Base-by-base conservation (phyloP, 208 protist species). In the Leishmania guyanensis region DNA sequence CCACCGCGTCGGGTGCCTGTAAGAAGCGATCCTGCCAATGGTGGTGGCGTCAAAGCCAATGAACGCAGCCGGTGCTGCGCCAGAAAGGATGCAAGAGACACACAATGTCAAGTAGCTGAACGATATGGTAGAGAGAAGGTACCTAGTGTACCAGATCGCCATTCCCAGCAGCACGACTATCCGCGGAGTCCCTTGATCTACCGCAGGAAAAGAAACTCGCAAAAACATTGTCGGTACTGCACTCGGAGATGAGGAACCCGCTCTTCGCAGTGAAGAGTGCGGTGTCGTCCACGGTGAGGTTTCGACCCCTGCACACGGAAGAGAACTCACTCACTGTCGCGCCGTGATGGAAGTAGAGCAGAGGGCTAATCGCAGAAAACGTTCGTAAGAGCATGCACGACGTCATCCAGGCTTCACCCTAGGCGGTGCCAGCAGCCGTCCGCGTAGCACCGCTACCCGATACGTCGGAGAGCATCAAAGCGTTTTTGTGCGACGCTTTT, bases 331-430 rank as follows among this genome's bases (percentile, higher is more conserved):
- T 90, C 12, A 86, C 79, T 3, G 92, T 88, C 2, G 91, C 91
- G 46, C 94, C 94, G 39, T 92, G 86, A 79, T 98, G 93, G 78
- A 94, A 97, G 83, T 96, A 98, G 0, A 91, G 93, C 33, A 98
- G 78, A 68, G 97, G 95, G 82, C 95, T 97, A 17, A 95, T 76
- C 2, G 83, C 56, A 0, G 88, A 91, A 75, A 97, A 95, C n/a
- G 89, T 77, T 62, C 83, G 29, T 9, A 94, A 85, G 33, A 94
- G 86, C 33, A 83, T 50, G 16, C 70, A 36, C 16, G 85, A 72
- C 22, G 77, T 72, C 71, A 77, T 65, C 70, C 72, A 48, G 8
- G n/a, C 5, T 56, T 54, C 36, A 5, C 1, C 17, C 0, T 5
- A 36, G 5, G 74, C 3, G 8, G 51, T 1, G 12, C 4, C 17